Percentiles rank a stretch among this genome's conserved stretches.
Conservation (phyloP, 768 basidiomycete genomes). For the Phylloporus sp. region DNA sequence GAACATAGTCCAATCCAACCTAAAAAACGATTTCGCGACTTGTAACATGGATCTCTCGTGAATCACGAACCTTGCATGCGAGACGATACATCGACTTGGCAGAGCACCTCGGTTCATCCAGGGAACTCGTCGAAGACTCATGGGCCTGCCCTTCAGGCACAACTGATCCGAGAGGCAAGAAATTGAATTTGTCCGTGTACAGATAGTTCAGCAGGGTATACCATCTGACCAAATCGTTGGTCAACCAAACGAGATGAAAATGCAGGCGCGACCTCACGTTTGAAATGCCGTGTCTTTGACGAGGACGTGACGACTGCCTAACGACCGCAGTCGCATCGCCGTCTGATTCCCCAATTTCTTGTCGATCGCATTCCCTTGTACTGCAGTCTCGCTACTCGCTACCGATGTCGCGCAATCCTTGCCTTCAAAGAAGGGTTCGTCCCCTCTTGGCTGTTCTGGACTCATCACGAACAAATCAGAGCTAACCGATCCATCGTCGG, state of each 20-base stretch:
- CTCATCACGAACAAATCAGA: too few species aligned
- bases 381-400: too few species aligned
- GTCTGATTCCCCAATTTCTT: not conserved
- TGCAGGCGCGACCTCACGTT: slow-evolving; percentile 15
- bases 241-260: not conserved
- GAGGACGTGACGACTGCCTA: slow-evolving; percentile 20
- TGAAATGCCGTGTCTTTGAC: slow-evolving; percentile 27
- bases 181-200: slow-evolving; percentile 33
- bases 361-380: too few species aligned
- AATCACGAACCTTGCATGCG: too few species aligned
- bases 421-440: too few species aligned
- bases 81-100: slow-evolving; percentile 44
- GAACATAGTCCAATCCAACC: too few species aligned
- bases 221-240: slow-evolving; percentile 24
- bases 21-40: too few species aligned
- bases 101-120: slow-evolving; percentile 28
- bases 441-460: too few species aligned
- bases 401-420: too few species aligned
- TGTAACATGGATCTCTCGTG: too few species aligned
- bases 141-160: not conserved
- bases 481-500: too few species aligned
- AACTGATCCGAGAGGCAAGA: slow-evolving; percentile 26
- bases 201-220: slow-evolving; percentile 38
- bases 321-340: slow-evolving; percentile 6
- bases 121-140: too few species aligned